Evolutionary conservation across 176 grass and related monocot species (phyloP).

Genomic region (Chrysopogon serrulatus): DNA sequence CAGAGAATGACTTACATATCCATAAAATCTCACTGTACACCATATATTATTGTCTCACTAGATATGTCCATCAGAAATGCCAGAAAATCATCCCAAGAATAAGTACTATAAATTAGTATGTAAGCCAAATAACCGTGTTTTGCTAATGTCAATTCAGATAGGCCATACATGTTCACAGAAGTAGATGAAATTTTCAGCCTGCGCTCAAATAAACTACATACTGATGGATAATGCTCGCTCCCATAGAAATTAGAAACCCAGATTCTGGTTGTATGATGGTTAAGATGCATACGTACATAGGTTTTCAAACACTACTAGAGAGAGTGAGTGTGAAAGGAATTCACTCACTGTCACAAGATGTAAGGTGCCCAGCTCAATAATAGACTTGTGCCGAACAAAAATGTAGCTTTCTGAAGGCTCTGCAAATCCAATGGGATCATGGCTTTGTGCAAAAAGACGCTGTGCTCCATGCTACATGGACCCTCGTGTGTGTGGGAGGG

Average conservation of each 20-base stretch:
- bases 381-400: conserved; percentile 60
- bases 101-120: neutral
- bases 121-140: conserved; percentile 25
- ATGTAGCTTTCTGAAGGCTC: conserved; percentile 71
- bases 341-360: conserved; percentile 49
- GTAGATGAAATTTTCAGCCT: conserved; percentile 32
- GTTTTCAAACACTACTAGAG: conserved; percentile 61
- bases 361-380: conserved; percentile 60
- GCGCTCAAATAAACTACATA: neutral
- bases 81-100: neutral
- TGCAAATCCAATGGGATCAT: conserved; percentile 68
- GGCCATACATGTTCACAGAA: neutral
- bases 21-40: conserved; percentile 5
- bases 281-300: conserved; percentile 53
- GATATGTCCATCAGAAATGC: conserved; percentile 11
- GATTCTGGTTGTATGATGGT: conserved; percentile 53
- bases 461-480: conserved; percentile 52
- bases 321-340: conserved; percentile 18
- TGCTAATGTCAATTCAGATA: conserved; percentile 15
- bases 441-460: conserved; percentile 62
- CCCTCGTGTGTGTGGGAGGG: conserved; percentile 29
- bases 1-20: conserved; percentile 13
- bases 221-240: conserved; percentile 22
- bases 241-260: conserved; percentile 2
- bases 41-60: conserved; percentile 17